Evolutionary conservation across 169 alveolate species (phyloP).

Genomic region (Plasmodium reichenowi): DNA sequence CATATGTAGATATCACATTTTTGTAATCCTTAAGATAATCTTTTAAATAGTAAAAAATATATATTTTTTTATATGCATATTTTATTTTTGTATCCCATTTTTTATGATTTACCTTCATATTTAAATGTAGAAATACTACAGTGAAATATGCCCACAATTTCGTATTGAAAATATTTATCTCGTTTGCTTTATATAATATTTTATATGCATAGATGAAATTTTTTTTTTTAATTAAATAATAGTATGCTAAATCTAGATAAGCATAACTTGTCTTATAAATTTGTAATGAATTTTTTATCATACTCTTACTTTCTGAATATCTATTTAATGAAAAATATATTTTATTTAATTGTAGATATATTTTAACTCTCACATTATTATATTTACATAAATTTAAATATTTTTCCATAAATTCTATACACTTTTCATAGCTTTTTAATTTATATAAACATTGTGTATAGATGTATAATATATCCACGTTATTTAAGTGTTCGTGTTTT

Average conservation of each 20-base stretch:
- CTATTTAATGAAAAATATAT: constrained; percentile 14
- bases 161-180: constrained; percentile 24
- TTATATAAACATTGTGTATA: constrained; percentile 34
- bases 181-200: constrained; percentile 48
- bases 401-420: background rate
- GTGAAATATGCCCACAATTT: constrained; percentile 57
- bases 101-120: constrained; percentile 36
- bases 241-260: constrained; percentile 21
- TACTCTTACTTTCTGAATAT: constrained; percentile 19
- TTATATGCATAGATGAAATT: constrained; percentile 28
- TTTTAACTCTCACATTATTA: constrained; percentile 16
- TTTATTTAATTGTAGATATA: constrained; percentile 39
- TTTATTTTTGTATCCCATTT: background rate
- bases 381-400: constrained; percentile 24
- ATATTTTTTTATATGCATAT: background rate
- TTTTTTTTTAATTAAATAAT: constrained; percentile 47
- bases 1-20: no score
- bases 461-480: constrained; percentile 41
- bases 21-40: background rate
- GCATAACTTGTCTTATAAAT: constrained; percentile 50
- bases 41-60: background rate
- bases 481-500: constrained; percentile 20
- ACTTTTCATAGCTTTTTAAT: constrained; percentile 20
- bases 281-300: constrained; percentile 33
- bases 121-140: constrained; percentile 24